A percentile compares a stretch with the other conserved stretches of the same genome.
Conservation (phyloP, 2,329 filamentous ascomycete species). For the Catunica adiposa region DNA sequence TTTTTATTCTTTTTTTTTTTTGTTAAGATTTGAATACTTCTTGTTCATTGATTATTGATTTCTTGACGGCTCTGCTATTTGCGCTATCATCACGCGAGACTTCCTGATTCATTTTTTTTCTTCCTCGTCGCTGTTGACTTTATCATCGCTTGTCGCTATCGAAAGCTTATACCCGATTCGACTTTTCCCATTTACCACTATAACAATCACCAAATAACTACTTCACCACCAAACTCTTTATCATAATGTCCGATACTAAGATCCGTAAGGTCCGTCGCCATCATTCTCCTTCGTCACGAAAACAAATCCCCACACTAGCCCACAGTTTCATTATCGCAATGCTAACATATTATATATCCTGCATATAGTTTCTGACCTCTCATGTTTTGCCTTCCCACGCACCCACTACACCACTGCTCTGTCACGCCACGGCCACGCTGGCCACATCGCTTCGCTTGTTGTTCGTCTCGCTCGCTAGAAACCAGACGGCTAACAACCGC, state of each 20-base stretch:
- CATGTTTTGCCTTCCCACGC: neutral
- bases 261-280: conserved; percentile 9
- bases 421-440: neutral
- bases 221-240: neutral
- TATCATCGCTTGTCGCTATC: too few relatives aligned
- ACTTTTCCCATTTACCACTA: too few relatives aligned
- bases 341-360: neutral
- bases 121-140: too few relatives aligned
- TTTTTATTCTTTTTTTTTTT: neutral
- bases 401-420: neutral
- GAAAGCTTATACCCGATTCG: too few relatives aligned
- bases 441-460: neutral
- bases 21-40: neutral
- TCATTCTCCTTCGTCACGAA: neutral
- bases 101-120: too few relatives aligned
- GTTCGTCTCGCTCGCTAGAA: neutral
- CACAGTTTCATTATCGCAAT: neutral
- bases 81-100: too few relatives aligned
- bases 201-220: neutral
- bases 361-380: neutral
- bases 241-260: conserved; percentile 12
- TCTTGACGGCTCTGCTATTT: too few relatives aligned
- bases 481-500: too few relatives aligned
- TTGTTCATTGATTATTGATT: neutral
- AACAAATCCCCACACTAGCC: too few relatives aligned